phyloP scores from a whole-genome alignment of 1,139 yeast species.

The Pichia sorboxylosa region DNA sequence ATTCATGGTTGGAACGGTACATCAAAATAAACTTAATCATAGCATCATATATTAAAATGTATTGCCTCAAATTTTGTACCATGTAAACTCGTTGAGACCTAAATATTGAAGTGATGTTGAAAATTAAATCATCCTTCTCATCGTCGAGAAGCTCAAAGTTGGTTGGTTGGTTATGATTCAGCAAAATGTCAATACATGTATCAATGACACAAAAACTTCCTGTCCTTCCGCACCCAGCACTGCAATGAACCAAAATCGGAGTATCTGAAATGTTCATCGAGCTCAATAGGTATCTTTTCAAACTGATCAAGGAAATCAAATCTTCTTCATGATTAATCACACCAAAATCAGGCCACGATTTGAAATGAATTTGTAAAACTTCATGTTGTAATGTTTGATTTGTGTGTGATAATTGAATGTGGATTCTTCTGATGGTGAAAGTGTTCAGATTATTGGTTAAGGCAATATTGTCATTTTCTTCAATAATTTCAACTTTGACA shows the following conservation, averaged over 20 bases:
- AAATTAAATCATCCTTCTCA: slow-evolving; percentile 30
- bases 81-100: slow-evolving; percentile 43
- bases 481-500: slow-evolving; percentile 25
- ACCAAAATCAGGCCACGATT: slow-evolving; percentile 47
- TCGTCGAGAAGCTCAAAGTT: slow-evolving; percentile 1
- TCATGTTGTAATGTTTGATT: slow-evolving; percentile 21
- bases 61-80: slow-evolving; percentile 49
- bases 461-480: slow-evolving; percentile 13
- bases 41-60: slow-evolving; percentile 37
- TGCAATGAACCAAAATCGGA: slow-evolving; percentile 41
- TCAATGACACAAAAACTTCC: slow-evolving; percentile 46
- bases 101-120: slow-evolving; percentile 32
- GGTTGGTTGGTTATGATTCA: slow-evolving; percentile 2
- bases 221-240: slow-evolving; percentile 53
- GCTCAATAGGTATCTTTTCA: slow-evolving; percentile 28
- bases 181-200: slow-evolving; percentile 31
- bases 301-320: slow-evolving; percentile 30
- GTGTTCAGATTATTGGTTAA: slow-evolving; percentile 7
- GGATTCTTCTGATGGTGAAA: slow-evolving; percentile 25
- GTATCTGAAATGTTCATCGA: slow-evolving; percentile 8
- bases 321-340: slow-evolving; percentile 30
- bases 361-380: slow-evolving; percentile 37
- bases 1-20: too few relatives aligned
- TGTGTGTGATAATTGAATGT: slow-evolving; percentile 17
- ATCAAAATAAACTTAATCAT: slow-evolving; percentile 16